phyloP scores from a whole-genome alignment of 768 basidiomycete species.

The Tremella mesenterica region DNA sequence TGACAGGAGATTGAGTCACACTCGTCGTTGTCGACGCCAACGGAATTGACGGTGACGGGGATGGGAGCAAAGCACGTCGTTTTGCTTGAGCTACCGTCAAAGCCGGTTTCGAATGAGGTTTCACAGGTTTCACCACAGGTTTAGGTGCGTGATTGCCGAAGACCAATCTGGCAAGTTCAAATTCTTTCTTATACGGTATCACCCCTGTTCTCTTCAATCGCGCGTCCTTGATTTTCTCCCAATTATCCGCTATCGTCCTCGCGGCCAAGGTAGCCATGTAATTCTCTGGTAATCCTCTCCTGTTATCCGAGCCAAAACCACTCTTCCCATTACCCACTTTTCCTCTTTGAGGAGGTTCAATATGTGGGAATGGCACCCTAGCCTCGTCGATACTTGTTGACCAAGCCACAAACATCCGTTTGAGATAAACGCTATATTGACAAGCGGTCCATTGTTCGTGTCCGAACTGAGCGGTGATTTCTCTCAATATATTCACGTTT shows the following conservation, averaged over 20 bases:
- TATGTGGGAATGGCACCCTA: slow-evolving; percentile 11
- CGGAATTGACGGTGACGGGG: no score
- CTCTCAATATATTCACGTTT: slow-evolving; percentile 1
- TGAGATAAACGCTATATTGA: slow-evolving; percentile 8
- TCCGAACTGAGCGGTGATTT: slow-evolving; percentile 13
- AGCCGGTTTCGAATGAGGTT: no score
- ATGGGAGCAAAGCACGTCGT: neutral
- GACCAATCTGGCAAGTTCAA: slow-evolving; percentile 11
- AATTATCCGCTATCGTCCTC: slow-evolving; percentile 12
- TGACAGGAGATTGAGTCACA: no score
- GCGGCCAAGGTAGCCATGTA: slow-evolving; percentile 16
- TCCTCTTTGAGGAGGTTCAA: slow-evolving; percentile 9
- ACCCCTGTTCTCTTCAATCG: slow-evolving; percentile 7
- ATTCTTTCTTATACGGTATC: slow-evolving; percentile 12
- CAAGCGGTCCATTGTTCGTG: neutral
- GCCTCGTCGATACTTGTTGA: slow-evolving; percentile 23
- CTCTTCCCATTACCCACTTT: slow-evolving; percentile 16
- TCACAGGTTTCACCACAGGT: no score
- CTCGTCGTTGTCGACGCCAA: no score
- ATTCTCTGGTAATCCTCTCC: slow-evolving; percentile 20
- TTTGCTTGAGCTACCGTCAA: no score
- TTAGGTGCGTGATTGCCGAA: neutral
- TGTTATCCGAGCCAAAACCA: slow-evolving; percentile 16
- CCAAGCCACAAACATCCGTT: slow-evolving; percentile 22
- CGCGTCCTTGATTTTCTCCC: slow-evolving; percentile 12